A percentile compares a stretch with the other conserved stretches of the same genome.
These are phyloP conservation scores for Globisporangium paroecandrum DNA, from an alignment of 352 stramenopile genomes.

Conservation along the genomic window DNA sequence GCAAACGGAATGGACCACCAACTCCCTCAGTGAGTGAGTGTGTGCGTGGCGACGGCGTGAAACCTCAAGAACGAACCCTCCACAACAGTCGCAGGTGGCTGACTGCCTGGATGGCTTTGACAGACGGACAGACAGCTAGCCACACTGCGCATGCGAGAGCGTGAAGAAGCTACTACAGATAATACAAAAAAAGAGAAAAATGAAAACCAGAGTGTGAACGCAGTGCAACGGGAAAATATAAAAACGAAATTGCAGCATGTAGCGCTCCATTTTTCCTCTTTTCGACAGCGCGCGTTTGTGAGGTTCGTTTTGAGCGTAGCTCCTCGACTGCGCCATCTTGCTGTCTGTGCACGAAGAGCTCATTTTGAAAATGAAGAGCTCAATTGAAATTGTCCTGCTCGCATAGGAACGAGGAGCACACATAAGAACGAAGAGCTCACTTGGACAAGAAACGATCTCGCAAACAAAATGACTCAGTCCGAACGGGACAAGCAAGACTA, in stretches of 20 bases:
- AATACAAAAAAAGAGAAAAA: constrained; percentile 7
- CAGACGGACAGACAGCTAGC: neutral
- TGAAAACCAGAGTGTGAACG: constrained; percentile 8
- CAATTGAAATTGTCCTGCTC: neutral
- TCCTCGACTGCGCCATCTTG: too few species aligned
- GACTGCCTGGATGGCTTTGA: neutral
- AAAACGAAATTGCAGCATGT: constrained; percentile 4
- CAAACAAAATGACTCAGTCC: too few species aligned
- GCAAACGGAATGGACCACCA: neutral
- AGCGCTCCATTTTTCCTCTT: neutral
- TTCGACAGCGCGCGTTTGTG: neutral
- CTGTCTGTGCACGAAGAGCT: neutral
- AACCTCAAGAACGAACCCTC: constrained; percentile 2
- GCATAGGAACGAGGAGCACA: too few species aligned
- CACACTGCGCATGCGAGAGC: neutral
- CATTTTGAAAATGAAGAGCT: neutral
- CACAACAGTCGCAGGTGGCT: neutral
- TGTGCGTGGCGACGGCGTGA: constrained; percentile 3
- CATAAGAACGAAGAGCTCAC: neutral
- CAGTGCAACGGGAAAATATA: constrained; percentile 4
- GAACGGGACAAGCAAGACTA: too few species aligned
- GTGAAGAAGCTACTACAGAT: constrained; percentile 1
- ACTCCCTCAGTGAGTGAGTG: constrained; percentile 4
- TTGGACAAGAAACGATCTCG: too few species aligned
- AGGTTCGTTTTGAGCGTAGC: too few species aligned